A percentile compares a stretch with the other conserved stretches of the same genome.
phyloP scores from a whole-genome alignment of 129 eudicot genomes.

The Calendula officinalis region DNA sequence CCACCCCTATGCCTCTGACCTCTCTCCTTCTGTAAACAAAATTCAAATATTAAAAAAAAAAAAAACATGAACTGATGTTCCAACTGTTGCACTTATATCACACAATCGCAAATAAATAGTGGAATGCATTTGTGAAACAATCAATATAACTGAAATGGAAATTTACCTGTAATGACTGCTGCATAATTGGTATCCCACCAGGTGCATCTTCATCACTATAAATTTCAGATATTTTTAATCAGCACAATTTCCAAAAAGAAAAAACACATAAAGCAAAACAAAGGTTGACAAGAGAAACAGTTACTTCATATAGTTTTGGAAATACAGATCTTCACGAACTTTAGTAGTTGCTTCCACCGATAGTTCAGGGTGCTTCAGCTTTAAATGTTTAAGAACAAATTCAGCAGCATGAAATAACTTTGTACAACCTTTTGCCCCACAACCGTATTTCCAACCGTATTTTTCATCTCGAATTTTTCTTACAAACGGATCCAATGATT shows the following conservation, averaged over 20 bases:
- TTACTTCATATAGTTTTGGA: conserved; percentile 91
- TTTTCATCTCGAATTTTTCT: conserved; percentile 96
- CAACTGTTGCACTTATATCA: too few relatives aligned
- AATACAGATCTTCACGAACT: conserved; percentile 88
- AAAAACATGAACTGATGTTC: too few relatives aligned
- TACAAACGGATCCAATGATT: conserved; percentile 83
- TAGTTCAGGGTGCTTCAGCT: conserved; percentile 85
- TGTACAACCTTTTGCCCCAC: conserved; percentile 98
- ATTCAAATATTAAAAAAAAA: too few relatives aligned
- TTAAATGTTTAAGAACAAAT: conserved; percentile 86
- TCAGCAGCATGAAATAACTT: conserved; percentile 97
- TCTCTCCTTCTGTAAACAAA: conserved; percentile 46
- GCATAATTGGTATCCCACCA: conserved; percentile 90
- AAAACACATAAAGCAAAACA: neutral
- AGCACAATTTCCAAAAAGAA: conserved; percentile 1
- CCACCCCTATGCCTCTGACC: conserved; percentile 50
- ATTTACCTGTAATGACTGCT: conserved; percentile 15
- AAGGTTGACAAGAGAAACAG: conserved; percentile 5
- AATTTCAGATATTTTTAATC: conserved; percentile 3
- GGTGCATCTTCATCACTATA: conserved; percentile 91
- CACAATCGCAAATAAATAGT: too few relatives aligned
- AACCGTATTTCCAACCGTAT: conserved; percentile 99
- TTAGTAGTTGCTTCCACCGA: conserved; percentile 75
- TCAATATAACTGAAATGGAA: too few relatives aligned
- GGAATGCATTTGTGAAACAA: too few relatives aligned